phyloP scores from a whole-genome alignment of 1,284 basidiomycete genomes.

The Fistulinella staudtii region DNA sequence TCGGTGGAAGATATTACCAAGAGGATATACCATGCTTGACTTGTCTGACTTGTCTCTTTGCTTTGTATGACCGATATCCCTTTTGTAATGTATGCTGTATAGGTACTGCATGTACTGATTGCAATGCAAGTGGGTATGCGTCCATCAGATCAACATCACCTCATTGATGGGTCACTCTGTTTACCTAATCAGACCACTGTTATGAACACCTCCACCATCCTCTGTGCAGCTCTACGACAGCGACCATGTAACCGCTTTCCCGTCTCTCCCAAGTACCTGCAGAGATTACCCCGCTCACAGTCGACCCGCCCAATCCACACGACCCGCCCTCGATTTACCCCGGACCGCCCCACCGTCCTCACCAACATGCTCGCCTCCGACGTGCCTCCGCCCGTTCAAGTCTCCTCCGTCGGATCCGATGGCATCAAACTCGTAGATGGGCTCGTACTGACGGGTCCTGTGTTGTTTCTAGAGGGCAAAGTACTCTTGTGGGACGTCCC shows the following conservation, averaged over 20 bases:
- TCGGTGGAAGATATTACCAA: conserved; percentile 25
- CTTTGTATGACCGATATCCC: no score
- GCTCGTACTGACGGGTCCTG: conserved; percentile 71
- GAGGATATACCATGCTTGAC: conserved; percentile 19
- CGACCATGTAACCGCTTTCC: background rate
- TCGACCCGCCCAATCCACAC: conserved; percentile 18
- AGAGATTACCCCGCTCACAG: background rate
- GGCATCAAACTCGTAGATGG: conserved; percentile 74
- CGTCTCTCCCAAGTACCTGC: background rate
- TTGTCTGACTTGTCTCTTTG: no score
- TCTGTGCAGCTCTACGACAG: conserved; percentile 10
- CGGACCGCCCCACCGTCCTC: conserved; percentile 36
- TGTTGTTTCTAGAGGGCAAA: conserved; percentile 82
- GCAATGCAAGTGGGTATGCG: no score
- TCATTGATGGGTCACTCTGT: no score
- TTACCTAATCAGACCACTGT: no score
- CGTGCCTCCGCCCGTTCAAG: conserved; percentile 65
- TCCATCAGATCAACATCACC: no score
- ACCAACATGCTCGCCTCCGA: conserved; percentile 73
- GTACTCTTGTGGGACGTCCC: conserved; percentile 92
- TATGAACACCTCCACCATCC: conserved; percentile 4
- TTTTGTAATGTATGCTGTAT: no score
- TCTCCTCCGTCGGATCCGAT: conserved; percentile 52
- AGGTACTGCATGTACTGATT: background rate
- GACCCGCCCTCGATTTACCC: conserved; percentile 4